Evolutionary conservation across 768 basidiomycete species (phyloP).

Genomic region (Exidia glandulosa): DNA sequence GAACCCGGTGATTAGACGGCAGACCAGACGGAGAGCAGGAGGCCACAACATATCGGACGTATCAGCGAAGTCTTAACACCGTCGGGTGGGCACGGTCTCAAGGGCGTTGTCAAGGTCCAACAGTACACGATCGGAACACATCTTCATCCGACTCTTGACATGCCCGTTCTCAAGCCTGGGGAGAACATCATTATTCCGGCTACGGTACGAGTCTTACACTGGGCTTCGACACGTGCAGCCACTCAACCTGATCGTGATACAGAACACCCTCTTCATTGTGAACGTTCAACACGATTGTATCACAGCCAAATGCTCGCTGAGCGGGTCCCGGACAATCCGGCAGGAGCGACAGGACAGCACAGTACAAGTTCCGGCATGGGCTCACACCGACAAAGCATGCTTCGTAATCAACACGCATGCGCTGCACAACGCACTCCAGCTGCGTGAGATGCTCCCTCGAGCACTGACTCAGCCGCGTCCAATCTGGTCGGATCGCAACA

Average conservation of each 20-base stretch:
- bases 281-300: slow-evolving; percentile 18
- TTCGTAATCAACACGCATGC: slow-evolving; percentile 20
- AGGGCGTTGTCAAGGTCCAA: too few species aligned
- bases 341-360: slow-evolving; percentile 14
- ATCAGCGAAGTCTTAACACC: too few species aligned
- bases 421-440: slow-evolving; percentile 21
- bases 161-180: too few species aligned
- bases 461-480: slow-evolving; percentile 1
- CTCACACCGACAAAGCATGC: slow-evolving; percentile 9
- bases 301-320: slow-evolving; percentile 4
- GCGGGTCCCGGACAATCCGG: neutral
- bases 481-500: neutral
- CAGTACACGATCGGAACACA: too few species aligned
- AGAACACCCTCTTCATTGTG: slow-evolving; percentile 11
- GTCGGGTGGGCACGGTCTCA: too few species aligned
- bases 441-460: slow-evolving; percentile 12
- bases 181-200: too few species aligned
- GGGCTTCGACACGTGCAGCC: too few species aligned
- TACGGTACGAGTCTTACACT: too few species aligned
- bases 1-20: too few species aligned
- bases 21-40: too few species aligned
- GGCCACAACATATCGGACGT: too few species aligned
- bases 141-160: too few species aligned
- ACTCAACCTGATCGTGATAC: neutral
- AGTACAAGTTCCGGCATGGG: slow-evolving; percentile 5